Evolutionary conservation across 2,329 filamentous ascomycete species (phyloP).

Genomic region (Diaporthe longicolla): DNA sequence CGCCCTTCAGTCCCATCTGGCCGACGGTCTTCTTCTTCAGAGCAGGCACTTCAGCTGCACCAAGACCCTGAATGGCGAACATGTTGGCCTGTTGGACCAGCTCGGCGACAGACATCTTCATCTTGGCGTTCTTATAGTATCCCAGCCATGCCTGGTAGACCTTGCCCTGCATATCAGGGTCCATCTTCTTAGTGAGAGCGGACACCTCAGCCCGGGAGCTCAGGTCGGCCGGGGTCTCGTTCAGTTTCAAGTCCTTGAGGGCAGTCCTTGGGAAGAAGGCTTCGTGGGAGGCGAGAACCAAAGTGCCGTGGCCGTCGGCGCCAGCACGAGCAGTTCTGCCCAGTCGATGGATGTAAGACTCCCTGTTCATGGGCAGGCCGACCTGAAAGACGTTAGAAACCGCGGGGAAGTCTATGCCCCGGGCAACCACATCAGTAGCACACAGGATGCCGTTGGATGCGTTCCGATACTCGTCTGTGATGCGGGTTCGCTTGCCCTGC

Average conservation of each 20-base stretch:
- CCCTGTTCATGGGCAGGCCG: slow-evolving; percentile 70
- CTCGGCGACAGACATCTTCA: slow-evolving; percentile 58
- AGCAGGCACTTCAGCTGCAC: slow-evolving; percentile 60
- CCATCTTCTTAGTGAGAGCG: slow-evolving; percentile 57
- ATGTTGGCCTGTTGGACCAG: slow-evolving; percentile 67
- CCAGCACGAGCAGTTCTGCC: slow-evolving; percentile 77
- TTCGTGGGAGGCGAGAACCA: slow-evolving; percentile 69
- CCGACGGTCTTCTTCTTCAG: slow-evolving; percentile 63
- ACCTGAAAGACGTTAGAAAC: slow-evolving; percentile 77
- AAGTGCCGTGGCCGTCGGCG: slow-evolving; percentile 73
- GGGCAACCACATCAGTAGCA: slow-evolving; percentile 79
- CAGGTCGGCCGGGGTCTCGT: slow-evolving; percentile 61
- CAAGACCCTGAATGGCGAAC: slow-evolving; percentile 64
- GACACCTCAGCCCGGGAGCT: slow-evolving; percentile 56
- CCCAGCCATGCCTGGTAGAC: slow-evolving; percentile 72
- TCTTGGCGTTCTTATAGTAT: slow-evolving; percentile 65
- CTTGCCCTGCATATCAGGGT: slow-evolving; percentile 60
- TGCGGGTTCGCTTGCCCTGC: slow-evolving; percentile 64
- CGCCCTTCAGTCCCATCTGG: slow-evolving; percentile 72
- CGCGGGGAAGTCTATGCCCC: slow-evolving; percentile 81
- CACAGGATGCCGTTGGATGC: slow-evolving; percentile 69
- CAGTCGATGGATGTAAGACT: slow-evolving; percentile 77
- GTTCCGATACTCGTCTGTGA: slow-evolving; percentile 75
- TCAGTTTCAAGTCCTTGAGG: slow-evolving; percentile 68
- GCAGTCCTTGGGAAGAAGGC: slow-evolving; percentile 63